These are phyloP conservation scores for Thelephora aurantiotincta DNA, from an alignment of 768 basidiomycete genomes.

Conservation along the genomic window DNA sequence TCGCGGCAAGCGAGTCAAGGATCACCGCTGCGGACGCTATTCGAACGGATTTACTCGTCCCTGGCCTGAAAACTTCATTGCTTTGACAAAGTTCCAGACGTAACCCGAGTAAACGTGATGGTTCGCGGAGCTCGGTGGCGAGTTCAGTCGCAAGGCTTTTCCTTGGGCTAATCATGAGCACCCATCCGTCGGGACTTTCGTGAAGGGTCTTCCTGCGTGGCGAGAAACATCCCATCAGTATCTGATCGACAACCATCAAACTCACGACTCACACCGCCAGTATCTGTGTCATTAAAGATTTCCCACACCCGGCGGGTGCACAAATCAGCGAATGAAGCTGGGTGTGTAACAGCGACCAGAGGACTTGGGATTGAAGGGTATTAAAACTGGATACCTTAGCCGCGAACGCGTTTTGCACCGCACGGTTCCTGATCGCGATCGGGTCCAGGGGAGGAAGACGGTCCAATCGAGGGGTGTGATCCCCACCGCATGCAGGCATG, in stretches of 20 bases:
- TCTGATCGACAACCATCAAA: conserved; percentile 1
- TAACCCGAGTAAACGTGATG: conserved; percentile 26
- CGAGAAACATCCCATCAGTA: background rate
- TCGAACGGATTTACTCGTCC: conserved; percentile 32
- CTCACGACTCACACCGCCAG: conserved; percentile 36
- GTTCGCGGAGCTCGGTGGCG: conserved; percentile 33
- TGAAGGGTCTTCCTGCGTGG: conserved; percentile 40
- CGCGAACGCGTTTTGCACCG: conserved; percentile 31
- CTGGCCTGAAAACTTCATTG: conserved; percentile 19
- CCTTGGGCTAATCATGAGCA: conserved; percentile 50
- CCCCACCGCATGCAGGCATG: conserved; percentile 54
- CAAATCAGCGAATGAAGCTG: conserved; percentile 55
- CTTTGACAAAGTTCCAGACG: conserved; percentile 20
- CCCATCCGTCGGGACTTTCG: conserved; percentile 29
- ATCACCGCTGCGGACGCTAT: conserved; percentile 33
- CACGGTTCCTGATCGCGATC: conserved; percentile 32
- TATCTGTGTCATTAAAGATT: conserved; percentile 58
- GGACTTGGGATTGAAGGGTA: conserved; percentile 77
- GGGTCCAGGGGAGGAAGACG: conserved; percentile 55
- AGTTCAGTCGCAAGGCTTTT: conserved; percentile 41
- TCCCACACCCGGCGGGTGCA: conserved; percentile 72
- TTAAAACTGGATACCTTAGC: conserved; percentile 48
- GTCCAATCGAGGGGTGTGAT: conserved; percentile 49
- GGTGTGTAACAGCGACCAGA: conserved; percentile 70
- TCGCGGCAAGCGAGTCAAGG: conserved; percentile 24